Base-by-base conservation (phyloP, 1,284 basidiomycete genomes). In the Mycosarcoma mackinlayi region DNA sequence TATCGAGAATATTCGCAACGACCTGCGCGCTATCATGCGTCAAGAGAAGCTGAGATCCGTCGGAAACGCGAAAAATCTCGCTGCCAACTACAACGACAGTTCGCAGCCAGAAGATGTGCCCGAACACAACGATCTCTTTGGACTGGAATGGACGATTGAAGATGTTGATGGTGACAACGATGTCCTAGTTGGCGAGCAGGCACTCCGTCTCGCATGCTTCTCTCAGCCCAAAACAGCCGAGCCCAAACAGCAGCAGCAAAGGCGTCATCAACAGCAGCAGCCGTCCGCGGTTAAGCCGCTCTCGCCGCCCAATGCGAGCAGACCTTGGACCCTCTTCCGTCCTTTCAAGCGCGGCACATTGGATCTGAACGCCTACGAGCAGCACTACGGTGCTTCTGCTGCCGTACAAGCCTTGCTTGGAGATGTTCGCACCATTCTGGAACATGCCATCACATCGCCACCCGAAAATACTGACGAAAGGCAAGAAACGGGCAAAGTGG, bases 1-100 rank as follows among this genome's bases (percentile, higher is more conserved):
- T 45, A 74, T 79, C 39, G 80, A 80, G n/a, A 37, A 54, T 11
- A 69, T 82, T 13, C 75, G 80, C 37, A 61, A 63, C 53, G 80
- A 82, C 34, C 64, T 82, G 37, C 73, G 78, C n/a, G 49, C 62
- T 38, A 81, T 82, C 63, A 80, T 82, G 80, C 78, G 80, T 13
- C 68, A 76, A 54, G 74, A 78, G 42, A 80, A 80, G 70, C 73
- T 82, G 33, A 71, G 80, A 21, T 69, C 75, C 14, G 78, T 82
- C 38, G 70, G 72, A 33, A 80, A 82, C 37, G 80, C 76, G 10
- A 69, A 65, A 40, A 67, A 70, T 35, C 75, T 78, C 30, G 76
- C 78, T 6, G 62, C 73, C 47, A 75, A 72, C 63, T 82, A 81
- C 70, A 82, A 82, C 58, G 71, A 75, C 35, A 64, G 68, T 33